Percentiles rank a stretch among this genome's conserved stretches.
Conservation (phyloP, 1,139 yeast genomes). For the Saccharomyces uvarum region DNA sequence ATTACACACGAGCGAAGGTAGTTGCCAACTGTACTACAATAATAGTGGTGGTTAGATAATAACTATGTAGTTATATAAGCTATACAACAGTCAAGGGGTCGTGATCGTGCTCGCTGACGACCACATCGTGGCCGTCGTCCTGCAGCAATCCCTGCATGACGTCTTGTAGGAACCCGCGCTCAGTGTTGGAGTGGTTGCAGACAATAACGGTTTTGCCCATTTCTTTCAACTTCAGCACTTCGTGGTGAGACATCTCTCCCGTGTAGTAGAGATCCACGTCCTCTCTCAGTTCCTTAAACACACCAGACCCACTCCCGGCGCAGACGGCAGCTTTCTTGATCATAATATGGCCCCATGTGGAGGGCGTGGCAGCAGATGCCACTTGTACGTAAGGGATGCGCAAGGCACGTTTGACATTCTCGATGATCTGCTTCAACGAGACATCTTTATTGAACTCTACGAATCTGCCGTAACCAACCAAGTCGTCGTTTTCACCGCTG, state of each 20-base stretch:
- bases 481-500: constrained; percentile 22
- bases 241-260: constrained; percentile 93
- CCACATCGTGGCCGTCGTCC: constrained; percentile 35
- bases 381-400: constrained; percentile 55
- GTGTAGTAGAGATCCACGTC: constrained; percentile 74
- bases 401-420: constrained; percentile 48
- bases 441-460: constrained; percentile 44
- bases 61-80: background rate
- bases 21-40: background rate
- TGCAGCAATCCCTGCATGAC: constrained; percentile 45
- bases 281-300: constrained; percentile 31
- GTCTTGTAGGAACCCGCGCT: constrained; percentile 63
- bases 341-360: constrained; percentile 23
- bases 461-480: constrained; percentile 79
- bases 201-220: constrained; percentile 65
- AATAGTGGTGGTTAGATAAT: background rate
- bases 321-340: constrained; percentile 69
- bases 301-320: constrained; percentile 90
- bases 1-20: background rate
- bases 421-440: constrained; percentile 41
- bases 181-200: constrained; percentile 89
- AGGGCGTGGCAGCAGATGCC: constrained; percentile 40
- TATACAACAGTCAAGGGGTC: constrained; percentile 42
- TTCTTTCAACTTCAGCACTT: constrained; percentile 64
- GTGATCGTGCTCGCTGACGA: constrained; percentile 44